Evolutionary conservation across 1,139 yeast species (phyloP).

Genomic region (Saccharomyces hybrid): DNA sequence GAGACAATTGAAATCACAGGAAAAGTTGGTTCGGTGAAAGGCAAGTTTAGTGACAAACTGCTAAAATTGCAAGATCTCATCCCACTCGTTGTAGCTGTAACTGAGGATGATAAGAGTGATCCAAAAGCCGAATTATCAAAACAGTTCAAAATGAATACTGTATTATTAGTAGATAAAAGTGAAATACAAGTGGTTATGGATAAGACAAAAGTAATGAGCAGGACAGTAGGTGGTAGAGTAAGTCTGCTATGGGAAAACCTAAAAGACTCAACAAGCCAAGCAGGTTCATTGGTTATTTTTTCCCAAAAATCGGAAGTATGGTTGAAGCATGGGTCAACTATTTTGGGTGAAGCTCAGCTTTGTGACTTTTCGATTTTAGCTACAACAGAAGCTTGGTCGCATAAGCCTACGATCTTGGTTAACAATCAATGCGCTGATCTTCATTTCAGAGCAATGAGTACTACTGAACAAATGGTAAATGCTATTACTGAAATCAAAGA

Average conservation of each 20-base stretch:
- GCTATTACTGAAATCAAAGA: conserved; percentile 13
- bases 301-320: conserved; percentile 18
- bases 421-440: conserved; percentile 16
- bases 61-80: conserved; percentile 14
- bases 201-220: conserved; percentile 22
- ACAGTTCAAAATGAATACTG: conserved; percentile 15
- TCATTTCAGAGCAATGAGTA: conserved; percentile 19
- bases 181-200: conserved; percentile 22
- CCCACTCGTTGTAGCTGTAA: conserved; percentile 5
- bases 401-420: conserved; percentile 13
- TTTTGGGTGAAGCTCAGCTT: conserved; percentile 17
- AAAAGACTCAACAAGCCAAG: conserved; percentile 17
- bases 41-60: conserved; percentile 20
- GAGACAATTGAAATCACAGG: conserved; percentile 19
- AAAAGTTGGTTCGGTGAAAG: conserved; percentile 19
- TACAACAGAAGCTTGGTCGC: conserved; percentile 17
- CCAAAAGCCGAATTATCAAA: conserved; percentile 5
- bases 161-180: conserved; percentile 17
- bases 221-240: conserved; percentile 27
- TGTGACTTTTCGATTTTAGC: conserved; percentile 15
- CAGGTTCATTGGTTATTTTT: conserved; percentile 19
- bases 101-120: conserved; percentile 4
- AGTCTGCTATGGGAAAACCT: conserved; percentile 19
- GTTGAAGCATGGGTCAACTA: conserved; percentile 14
- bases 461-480: conserved; percentile 14